These are phyloP conservation scores for Pneumocystis jirovecii DNA, from an alignment of 1,139 yeast genomes.

Conservation along the genomic window DNA sequence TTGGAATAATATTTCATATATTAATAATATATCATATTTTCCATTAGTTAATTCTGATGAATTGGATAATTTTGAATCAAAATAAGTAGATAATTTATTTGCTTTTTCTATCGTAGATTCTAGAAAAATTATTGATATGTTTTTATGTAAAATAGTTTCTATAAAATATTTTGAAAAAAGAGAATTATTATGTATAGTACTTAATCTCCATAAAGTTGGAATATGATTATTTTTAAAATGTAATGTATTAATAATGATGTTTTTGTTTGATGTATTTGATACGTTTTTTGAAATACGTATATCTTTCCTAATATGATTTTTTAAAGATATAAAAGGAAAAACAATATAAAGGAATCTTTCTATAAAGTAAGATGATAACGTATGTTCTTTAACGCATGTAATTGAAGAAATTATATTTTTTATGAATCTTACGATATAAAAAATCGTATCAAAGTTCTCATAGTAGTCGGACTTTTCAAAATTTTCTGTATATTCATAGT, in stretches of 20 bases:
- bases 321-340: constrained; percentile 1
- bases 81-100: neutral
- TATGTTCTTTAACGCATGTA: constrained; percentile 14
- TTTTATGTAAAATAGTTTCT: neutral
- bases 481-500: neutral
- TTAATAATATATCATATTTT: neutral
- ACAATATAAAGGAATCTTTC: constrained; percentile 11
- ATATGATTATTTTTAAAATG: neutral
- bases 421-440: constrained; percentile 13
- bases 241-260: constrained; percentile 4
- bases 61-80: neutral
- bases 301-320: neutral
- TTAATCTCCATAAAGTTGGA: neutral
- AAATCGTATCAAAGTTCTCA: neutral
- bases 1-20: neutral
- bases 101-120: neutral
- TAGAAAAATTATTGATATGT: neutral
- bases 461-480: neutral
- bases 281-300: neutral
- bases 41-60: neutral
- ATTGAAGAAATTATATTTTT: constrained; percentile 15
- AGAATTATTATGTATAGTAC: neutral
- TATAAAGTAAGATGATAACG: constrained; percentile 12
- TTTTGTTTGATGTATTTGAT: neutral
- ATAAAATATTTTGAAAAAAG: neutral